phyloP scores from a whole-genome alignment of 2,329 filamentous ascomycete species.

The Dothideomycetes sp. region DNA sequence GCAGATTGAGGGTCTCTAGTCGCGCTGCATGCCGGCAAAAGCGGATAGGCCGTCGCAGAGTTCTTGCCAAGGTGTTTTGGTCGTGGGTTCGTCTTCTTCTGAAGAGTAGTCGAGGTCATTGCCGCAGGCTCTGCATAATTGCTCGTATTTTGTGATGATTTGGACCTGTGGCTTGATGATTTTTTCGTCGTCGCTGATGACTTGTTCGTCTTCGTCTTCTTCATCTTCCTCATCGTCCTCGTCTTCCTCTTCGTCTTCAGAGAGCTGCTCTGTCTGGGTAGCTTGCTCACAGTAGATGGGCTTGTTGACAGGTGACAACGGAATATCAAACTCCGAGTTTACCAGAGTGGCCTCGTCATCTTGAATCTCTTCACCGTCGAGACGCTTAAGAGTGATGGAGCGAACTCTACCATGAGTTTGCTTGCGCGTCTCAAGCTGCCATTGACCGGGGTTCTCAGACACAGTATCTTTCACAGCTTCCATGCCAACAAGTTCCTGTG shows the following conservation, averaged over 20 bases:
- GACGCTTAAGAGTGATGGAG: constrained; percentile 16
- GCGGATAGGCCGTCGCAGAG: constrained; percentile 25
- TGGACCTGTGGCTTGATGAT: no score
- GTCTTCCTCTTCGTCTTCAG: constrained; percentile 4
- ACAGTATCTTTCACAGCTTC: constrained; percentile 3
- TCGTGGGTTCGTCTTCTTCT: constrained; percentile 5
- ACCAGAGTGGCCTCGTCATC: constrained; percentile 13
- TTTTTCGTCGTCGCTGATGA: constrained; percentile 10
- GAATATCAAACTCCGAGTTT: not conserved
- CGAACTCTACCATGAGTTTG: constrained; percentile 14
- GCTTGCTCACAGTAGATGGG: constrained; percentile 13
- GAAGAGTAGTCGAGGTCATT: constrained; percentile 8
- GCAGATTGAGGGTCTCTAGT: no score
- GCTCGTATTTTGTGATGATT: constrained; percentile 4
- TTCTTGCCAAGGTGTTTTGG: constrained; percentile 27
- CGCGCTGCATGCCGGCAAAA: constrained; percentile 25
- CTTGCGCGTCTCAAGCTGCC: constrained; percentile 15
- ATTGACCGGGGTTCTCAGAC: constrained; percentile 14
- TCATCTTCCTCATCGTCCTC: constrained; percentile 9
- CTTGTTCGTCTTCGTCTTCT: constrained; percentile 8
- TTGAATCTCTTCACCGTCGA: constrained; percentile 13
- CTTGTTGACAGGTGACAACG: constrained; percentile 16
- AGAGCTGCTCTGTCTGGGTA: constrained; percentile 8
- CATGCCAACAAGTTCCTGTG: constrained; percentile 4
- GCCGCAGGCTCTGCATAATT: constrained; percentile 3